These are phyloP conservation scores for Solanum chilense DNA, from an alignment of 257 asterid genomes.

Conservation along the genomic window DNA sequence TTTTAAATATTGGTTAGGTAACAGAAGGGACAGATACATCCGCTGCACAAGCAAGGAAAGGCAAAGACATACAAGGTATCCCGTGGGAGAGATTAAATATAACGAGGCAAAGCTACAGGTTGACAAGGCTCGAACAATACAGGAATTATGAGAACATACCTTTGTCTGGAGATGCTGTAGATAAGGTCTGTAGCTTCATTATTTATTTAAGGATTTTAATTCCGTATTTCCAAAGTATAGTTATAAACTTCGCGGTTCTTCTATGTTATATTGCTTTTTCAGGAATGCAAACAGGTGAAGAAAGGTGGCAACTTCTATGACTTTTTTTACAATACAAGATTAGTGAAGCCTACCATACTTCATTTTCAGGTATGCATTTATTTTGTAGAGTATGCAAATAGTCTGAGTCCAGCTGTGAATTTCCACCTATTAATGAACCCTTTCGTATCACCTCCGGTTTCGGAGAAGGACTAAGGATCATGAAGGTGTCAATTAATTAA, in stretches of 20 bases:
- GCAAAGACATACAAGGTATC: slow-evolving; percentile 79
- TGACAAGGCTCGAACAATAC: slow-evolving; percentile 61
- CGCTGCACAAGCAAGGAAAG: slow-evolving; percentile 66
- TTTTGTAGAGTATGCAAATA: neutral
- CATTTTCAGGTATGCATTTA: slow-evolving; percentile 56
- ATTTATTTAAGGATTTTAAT: neutral
- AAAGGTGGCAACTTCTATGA: slow-evolving; percentile 53
- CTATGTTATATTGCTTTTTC: neutral
- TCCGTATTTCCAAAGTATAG: neutral
- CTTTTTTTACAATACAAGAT: slow-evolving; percentile 62
- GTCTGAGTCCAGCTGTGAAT: neutral
- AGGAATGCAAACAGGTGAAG: slow-evolving; percentile 31
- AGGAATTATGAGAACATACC: slow-evolving; percentile 57
- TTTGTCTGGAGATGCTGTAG: slow-evolving; percentile 44
- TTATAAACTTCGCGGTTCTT: neutral
- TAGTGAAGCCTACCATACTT: slow-evolving; percentile 76
- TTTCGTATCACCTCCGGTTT: neutral
- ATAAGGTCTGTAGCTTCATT: slow-evolving; percentile 29
- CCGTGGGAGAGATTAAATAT: slow-evolving; percentile 66
- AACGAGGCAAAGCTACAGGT: slow-evolving; percentile 47
- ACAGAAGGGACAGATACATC: slow-evolving; percentile 70
- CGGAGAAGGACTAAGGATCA: neutral
- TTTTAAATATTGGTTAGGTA: slow-evolving; percentile 15
- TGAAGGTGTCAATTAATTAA: neutral
- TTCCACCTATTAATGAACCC: neutral